These are phyloP conservation scores for Aspergillus bombycis DNA, from an alignment of 2,329 filamentous ascomycete species.

Conservation along the genomic window DNA sequence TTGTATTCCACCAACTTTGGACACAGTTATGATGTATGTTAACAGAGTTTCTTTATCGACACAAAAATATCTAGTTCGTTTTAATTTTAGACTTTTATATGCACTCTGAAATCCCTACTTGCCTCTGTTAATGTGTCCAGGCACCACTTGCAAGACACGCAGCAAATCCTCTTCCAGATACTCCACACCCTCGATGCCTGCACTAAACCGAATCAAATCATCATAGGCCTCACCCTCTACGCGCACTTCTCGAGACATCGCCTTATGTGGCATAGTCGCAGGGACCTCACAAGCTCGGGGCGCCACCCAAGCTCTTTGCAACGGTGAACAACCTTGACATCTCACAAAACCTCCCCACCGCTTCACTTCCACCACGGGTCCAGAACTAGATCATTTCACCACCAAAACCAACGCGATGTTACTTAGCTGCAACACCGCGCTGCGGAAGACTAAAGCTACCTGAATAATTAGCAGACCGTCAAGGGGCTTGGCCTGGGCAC, in stretches of 20 bases:
- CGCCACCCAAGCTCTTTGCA: background rate
- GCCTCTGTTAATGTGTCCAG: background rate
- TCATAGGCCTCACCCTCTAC: background rate
- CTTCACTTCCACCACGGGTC: background rate
- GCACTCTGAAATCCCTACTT: background rate
- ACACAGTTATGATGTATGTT: slow-evolving; percentile 25
- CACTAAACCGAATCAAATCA: background rate
- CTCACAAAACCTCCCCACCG: background rate
- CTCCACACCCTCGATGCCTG: background rate
- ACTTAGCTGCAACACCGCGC: background rate
- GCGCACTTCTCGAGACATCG: background rate
- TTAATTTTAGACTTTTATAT: background rate
- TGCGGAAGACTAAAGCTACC: background rate
- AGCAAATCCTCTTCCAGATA: background rate
- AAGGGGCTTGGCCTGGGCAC: background rate
- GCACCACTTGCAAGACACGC: background rate
- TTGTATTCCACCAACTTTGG: slow-evolving; percentile 12
- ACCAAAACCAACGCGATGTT: background rate
- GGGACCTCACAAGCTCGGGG: background rate
- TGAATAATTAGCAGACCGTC: background rate
- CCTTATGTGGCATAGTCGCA: background rate
- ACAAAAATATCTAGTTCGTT: slow-evolving; percentile 5
- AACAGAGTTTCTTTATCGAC: slow-evolving; percentile 16
- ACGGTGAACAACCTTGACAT: background rate
- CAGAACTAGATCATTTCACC: background rate